Base-by-base conservation (phyloP, 805 yeast species). In the Yamadazyma sp. region DNA sequence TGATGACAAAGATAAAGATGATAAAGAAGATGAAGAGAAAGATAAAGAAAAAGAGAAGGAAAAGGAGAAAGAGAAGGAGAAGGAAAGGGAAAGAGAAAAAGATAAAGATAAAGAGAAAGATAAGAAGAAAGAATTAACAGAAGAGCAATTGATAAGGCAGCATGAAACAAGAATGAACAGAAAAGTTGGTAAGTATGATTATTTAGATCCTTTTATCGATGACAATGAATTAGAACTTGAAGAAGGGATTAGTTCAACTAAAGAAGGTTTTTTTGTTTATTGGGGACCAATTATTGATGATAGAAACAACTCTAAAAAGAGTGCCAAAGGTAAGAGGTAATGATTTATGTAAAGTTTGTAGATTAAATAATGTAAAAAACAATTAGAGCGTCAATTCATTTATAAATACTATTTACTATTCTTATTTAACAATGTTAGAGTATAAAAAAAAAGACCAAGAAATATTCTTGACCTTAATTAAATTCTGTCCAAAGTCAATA, bases 161-260 rank as follows among this genome's bases (percentile, higher is more conserved):
- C 73, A 67, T 50, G 63, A 70, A 50, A 58, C 66, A 36, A 53
- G 58, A 54, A 64, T 68, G 70, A 82, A 82, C 50, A 75, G 88
- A 35, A 76, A 84, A 45, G 86, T 88, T 23, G 96, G 96, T 2
- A 87, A 86, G 53, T 93, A 93, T 59, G 98, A 93, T 55, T 69
- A 77, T 31, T 80, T 85, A 41, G 99, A 93, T 58, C 98, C 98
- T 2, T 93, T 93, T 52, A 93, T 93, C 39, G 99, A 93, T 62
- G 98, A 93, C 60, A 76, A 86, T 11, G 99, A 93, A 60, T 65
- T 88, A 48, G 75, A 78, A 38, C 84, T 93, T 84, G 98, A 93
- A 60, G 96, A 89, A 56, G 94, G 85, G 50, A 80, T 95, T 7
- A 89, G 91, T 2, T 80, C 91, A 1, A 88, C 96, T 0, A 84